Base-by-base conservation (phyloP, 1,139 yeast genomes). In the Pichia sp. region DNA sequence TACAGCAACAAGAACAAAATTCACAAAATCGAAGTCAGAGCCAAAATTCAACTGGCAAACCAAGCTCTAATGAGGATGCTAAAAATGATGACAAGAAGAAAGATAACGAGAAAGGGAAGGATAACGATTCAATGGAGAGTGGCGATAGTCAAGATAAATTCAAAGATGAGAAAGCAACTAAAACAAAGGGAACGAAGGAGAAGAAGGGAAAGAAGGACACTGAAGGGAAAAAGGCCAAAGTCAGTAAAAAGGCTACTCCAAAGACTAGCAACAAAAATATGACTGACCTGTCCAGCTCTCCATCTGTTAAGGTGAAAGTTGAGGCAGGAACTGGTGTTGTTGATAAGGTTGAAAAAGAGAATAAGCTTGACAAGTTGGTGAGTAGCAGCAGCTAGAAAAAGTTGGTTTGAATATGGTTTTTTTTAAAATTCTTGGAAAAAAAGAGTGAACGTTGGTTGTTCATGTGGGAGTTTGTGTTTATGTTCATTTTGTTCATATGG, bases 161-260 rank as follows among this genome's bases (percentile, higher is more conserved):
- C 3, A 45, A 40, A 13, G 36, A 40, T 1, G 36, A 29, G 32
- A 40, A 38, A 6, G 16, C 23, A 3, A 49, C 44, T 8, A 15
- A 29, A 19, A n/a, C 19, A 1, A 54, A 54, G 44, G 59, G 52
- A 26, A n/a, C 30, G 2, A 54, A 56, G 44, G 57, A 51, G 31
- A 56, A 54, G 31, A 56, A 52, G 30, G 15, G 13, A 7, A 56
- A 52, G 13, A 54, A 56, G n/a, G 59, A 56, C 15, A 19, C 41
- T 29, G 55, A 49, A 23, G 40, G 44, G 13, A 52, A 47, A n/a
- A 56, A 49, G 40, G 19, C 40, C n/a, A 52, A 32, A 26, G 49
- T 29, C 3, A 47, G 2, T 13, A 50, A 50, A 31, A 56, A 56
- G 11, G 19, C 47, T 29, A 34, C 55, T 5, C 52, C 54, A 3